Evolutionary conservation across 2,329 filamentous ascomycete species (phyloP), one percentile per base, ranked within the genome.

Genomic region (Claviceps purpurea): DNA sequence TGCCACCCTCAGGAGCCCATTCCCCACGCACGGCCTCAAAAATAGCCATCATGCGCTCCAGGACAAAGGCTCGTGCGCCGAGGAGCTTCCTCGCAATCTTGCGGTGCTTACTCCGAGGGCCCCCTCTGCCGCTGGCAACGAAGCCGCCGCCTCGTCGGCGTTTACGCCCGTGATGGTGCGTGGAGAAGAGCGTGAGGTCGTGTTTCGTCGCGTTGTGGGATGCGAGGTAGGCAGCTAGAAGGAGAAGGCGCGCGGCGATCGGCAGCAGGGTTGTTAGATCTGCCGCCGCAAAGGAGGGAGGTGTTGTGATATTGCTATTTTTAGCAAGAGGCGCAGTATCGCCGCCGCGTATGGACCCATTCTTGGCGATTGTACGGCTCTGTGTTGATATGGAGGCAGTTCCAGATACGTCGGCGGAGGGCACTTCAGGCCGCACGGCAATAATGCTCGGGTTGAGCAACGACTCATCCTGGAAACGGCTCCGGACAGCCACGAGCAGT

Each of bases 21-120:
- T 81, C 78, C 20, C 61, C 65, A 16, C 81, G 66, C 54, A 90
- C 76, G 1, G 84, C 81, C 10, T 80, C 77, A 57, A 89, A 85
- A 24, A 93, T 88, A 7, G 87, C 85, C 51, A 91, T 73, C 73
- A 91, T 79, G 38, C 87, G 76, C 68, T 93, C 87, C 14, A 91
- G 70, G 5, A 87, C 76, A 60, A 93, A 93, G 1, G 84, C 81
- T 56, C 86, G 82, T 0, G 87, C 84, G 10, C 85, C 85, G 4
- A 93, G 77, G 2, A 91, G 72, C 65, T 88, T 87, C 26, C 87
- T 76, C 11, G 86, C 80, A 22, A 91, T 87, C 66, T 87, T 87
- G 52, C 84, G 77, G 59, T 83, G 78, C 61, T 81, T 82, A 50
- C 68, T 63, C 50, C 65, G 65, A 60, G 60, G 44, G 24, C 24